Base-by-base conservation (phyloP, 371 early-diverging fungal species). In the Modicella reniformis region DNA sequence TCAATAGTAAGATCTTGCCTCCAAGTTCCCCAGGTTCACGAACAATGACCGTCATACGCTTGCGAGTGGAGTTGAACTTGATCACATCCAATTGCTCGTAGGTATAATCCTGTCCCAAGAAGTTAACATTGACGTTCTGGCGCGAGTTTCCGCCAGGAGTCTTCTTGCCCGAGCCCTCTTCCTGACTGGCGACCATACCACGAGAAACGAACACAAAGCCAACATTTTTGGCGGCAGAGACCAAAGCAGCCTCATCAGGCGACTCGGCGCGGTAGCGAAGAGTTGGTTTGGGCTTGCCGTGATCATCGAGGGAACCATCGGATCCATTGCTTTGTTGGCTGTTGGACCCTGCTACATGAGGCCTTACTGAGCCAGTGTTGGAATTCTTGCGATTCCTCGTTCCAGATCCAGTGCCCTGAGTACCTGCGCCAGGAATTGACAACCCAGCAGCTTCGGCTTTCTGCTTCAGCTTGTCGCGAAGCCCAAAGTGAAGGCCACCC, bases 41-140 rank as follows among this genome's bases (percentile, higher is more conserved):
- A 34, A 95, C 84, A 49, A 98, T 90, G 1, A 94, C 91, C n/a
- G 93, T 91, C 98, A 97, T 97, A 25, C 98, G 90, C 81, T 98
- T 98, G 57, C 98, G 91, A 19, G 93, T 92, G 0, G 94, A 93
- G 81, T 93, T 92, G 81, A 98, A 98, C 70, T 95, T 96, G 61
- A 97, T 79, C 9, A 94, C 86, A 64, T 94, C 83, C 65, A 98
- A 80, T 9, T 96, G 82, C 62, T 90, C 87, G 80, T 88, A 94
- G 4, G 80, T 84, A 58, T 91, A 83, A 41, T 82, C 80, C 34
- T 82, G 75, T 5, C 95, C 95, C 9, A 92, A 72, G 32, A 92
- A 75, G 69, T 92, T 91, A 30, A 92, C 75, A n/a, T 81, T 84
- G 23, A 92, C 72, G 37, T 80, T 82, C 66, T 85, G 80, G 17